A percentile compares a stretch with the other conserved stretches of the same genome.
Conservation (phyloP, 768 basidiomycete species). For the Leccinum boreale region DNA sequence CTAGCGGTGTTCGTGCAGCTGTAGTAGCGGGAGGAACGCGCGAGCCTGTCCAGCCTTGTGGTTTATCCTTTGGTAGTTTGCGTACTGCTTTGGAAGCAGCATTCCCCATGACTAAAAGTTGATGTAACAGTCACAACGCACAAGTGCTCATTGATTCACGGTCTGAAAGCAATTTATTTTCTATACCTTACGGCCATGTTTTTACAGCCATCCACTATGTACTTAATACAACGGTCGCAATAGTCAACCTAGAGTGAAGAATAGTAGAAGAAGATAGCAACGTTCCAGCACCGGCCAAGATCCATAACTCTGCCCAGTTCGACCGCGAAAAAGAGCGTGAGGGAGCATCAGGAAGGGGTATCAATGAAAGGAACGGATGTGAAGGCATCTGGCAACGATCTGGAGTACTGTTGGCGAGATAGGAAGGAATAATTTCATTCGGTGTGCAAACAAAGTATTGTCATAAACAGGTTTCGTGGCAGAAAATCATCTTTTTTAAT, state of each 20-base stretch:
- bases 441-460: constrained; percentile 31
- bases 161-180: constrained; percentile 23
- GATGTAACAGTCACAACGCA: background rate
- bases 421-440: constrained; percentile 34
- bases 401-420: constrained; percentile 27
- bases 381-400: constrained; percentile 23
- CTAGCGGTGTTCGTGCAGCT: constrained; percentile 26
- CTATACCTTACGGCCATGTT: constrained; percentile 34
- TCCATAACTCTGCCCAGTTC: constrained; percentile 22
- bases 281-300: constrained; percentile 31
- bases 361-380: constrained; percentile 25
- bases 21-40: constrained; percentile 22
- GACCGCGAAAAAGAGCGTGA: constrained; percentile 25
- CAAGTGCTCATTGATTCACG: background rate
- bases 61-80: constrained; percentile 49
- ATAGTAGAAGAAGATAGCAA: constrained; percentile 30
- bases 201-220: constrained; percentile 39
- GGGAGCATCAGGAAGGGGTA: constrained; percentile 25
- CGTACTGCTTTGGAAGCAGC: constrained; percentile 58
- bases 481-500: constrained; percentile 37
- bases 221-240: constrained; percentile 36
- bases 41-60: constrained; percentile 43
- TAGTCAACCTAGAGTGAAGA: constrained; percentile 31
- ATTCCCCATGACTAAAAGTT: constrained; percentile 48
- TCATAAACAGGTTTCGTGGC: constrained; percentile 41